phyloP scores from a whole-genome alignment of 257 asterid species.

The Penstemon newberryi region DNA sequence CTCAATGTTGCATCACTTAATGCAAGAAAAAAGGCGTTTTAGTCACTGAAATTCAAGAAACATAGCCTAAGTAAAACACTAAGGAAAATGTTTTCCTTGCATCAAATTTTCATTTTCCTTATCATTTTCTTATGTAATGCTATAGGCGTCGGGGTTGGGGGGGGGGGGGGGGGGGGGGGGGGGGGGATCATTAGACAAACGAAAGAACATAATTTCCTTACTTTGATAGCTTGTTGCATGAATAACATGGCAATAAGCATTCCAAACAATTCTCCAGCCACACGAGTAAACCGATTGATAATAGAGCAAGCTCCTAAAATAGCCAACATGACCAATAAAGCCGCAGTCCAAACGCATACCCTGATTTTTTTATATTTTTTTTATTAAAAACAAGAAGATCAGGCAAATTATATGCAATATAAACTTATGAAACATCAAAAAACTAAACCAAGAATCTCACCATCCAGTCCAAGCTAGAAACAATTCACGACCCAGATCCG shows the following conservation, averaged over 20 bases:
- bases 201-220: constrained; percentile 28
- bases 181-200: not conserved
- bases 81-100: too few relatives aligned
- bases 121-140: too few relatives aligned
- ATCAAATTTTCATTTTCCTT: too few relatives aligned
- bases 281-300: constrained; percentile 89
- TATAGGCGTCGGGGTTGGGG: too few relatives aligned
- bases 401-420: not conserved
- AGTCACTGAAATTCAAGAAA: too few relatives aligned
- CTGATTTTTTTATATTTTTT: constrained; percentile 34
- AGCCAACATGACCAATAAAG: constrained; percentile 72
- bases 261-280: constrained; percentile 92
- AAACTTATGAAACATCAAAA: not conserved
- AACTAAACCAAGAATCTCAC: constrained; percentile 38
- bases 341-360: constrained; percentile 98
- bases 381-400: not conserved
- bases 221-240: constrained; percentile 92
- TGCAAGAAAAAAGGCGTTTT: too few relatives aligned
- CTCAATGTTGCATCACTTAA: too few relatives aligned
- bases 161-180: too few relatives aligned
- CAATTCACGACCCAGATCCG: constrained; percentile 70
- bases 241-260: constrained; percentile 96
- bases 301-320: constrained; percentile 90
- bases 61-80: too few relatives aligned
- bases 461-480: constrained; percentile 98